Base-by-base conservation (phyloP, 805 yeast genomes). In the Zygotorulaspora sp. region DNA sequence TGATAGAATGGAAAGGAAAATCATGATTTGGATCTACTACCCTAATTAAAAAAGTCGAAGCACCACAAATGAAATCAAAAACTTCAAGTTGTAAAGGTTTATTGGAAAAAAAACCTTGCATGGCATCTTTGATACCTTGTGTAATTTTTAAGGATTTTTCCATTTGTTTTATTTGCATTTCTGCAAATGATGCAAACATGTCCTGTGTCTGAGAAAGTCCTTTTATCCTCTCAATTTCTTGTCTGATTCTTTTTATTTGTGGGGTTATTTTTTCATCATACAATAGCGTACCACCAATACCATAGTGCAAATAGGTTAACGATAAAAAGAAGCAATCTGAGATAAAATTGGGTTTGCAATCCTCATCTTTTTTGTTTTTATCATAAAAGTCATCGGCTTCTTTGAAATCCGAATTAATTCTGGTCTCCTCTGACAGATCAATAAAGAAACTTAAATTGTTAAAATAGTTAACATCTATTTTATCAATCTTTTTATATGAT, bases 291-390 rank as follows among this genome's bases (percentile, higher is more conserved):
- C 97, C 97, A 16, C 95, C 95, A 28, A 86, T 66, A 29, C 97
- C 98, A 63, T 83, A 92, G 49, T 90, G 89, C 33, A 86, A 62
- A 57, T 82, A 88, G 0, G 95, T 78, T 35, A 83, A 67, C 5
- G 89, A 77, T 39, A 92, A 58, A 53, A 72, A 92, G 61, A 88
- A 92, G 52, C 95, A 82, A 48, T 90, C 92, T 6, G 96, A 79
- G n/a, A 92, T 86, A 58, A 92, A 92, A 53, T 92, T 90, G 19
- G 72, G 58, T 44, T 60, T 56, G 23, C 44, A 44, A n/a, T 54
- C 61, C 1, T 49, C 61, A n/a, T 60, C 55, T 9, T 66, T 57
- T 27, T 63, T 64, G 24, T 63, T 58, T 2, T 62, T 50, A 5
- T 70, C 62, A 52, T 74, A 76, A 50, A 74, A 77, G 34, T 74